Evolutionary conservation across 2,329 filamentous ascomycete species (phyloP), one percentile per base, ranked within the genome.

Genomic region (Incumbomyces delicatus): DNA sequence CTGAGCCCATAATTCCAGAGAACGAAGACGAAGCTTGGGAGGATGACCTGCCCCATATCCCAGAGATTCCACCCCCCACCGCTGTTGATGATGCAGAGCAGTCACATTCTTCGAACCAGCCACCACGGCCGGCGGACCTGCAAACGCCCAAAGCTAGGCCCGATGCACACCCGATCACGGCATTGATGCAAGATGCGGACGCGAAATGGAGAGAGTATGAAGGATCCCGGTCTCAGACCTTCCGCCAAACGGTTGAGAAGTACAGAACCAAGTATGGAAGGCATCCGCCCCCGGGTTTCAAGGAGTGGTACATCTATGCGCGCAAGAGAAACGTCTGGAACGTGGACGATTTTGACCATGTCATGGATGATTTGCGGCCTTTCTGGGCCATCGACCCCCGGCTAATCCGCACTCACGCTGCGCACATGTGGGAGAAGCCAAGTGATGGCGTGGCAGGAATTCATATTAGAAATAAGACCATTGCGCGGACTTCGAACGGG

Each of bases 211-310:
- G 54, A 30, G 41, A 48, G 30, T 65, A 65, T 41, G 60, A 64
- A 36, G 52, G 55, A 12, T 52, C 54, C 33, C 56, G 63, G 34
- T 64, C 64, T 13, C 58, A 52, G 16, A 64, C 56, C n/a, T 66
- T 68, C 55, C 59, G 58, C 46, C 60, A 63, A 49, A 63, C 65
- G 2, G 63, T 67, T 27, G 55, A 59, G 40, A 65, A 62, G 47
- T 68, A 68, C 50, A 54, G 65, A 43, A 53, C 54, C 33, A 61
- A 47, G 36, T 58, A 66, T 56, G 66, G 65, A 27, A 57, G 65
- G 48, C 64, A 67, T 53, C 65, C 65, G 32, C 65, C 65, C 1
- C 65, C 65, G 20, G 63, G 63, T 1, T 68, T 66, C 45, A 60
- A 60, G 35, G 59, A 65, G 37, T 67, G 64, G 64, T 66, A 65